Percentiles rank a stretch among this genome's conserved stretches.
phyloP scores from a whole-genome alignment of 345 rosid species.

The Hibiscus mutabilis region DNA sequence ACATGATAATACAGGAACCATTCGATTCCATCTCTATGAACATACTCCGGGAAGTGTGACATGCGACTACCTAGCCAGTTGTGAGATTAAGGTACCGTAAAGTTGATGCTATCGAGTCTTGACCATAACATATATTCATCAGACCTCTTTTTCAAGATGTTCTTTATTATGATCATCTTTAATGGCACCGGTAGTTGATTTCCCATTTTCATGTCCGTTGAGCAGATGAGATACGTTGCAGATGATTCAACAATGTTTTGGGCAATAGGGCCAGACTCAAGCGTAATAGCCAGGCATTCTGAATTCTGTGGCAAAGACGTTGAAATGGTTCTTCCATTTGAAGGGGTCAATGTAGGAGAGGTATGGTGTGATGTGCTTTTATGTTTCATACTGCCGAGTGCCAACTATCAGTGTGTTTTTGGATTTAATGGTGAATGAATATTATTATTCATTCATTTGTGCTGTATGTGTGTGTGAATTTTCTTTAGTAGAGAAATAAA shows the following conservation, averaged over 20 bases:
- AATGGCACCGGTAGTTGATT: background rate
- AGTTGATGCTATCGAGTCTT: background rate
- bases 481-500: background rate
- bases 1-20: constrained; percentile 66
- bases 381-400: background rate
- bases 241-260: constrained; percentile 91
- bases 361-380: constrained; percentile 25
- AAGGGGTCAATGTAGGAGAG: constrained; percentile 72
- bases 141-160: background rate
- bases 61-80: constrained; percentile 65
- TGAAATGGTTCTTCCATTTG: constrained; percentile 88
- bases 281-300: constrained; percentile 68
- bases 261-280: constrained; percentile 77
- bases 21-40: constrained; percentile 67
- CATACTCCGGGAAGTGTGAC: constrained; percentile 53
- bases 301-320: constrained; percentile 78
- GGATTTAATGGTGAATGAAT: background rate
- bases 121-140: background rate
- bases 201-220: constrained; percentile 13
- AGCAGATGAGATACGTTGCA: constrained; percentile 63
- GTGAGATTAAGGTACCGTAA: constrained; percentile 76
- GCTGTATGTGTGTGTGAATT: background rate
- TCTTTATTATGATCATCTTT: constrained; percentile 3
- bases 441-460: background rate
- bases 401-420: background rate